Evolutionary conservation across 257 asterid species (phyloP).

Genomic region (Nicotiana noctiflora): DNA sequence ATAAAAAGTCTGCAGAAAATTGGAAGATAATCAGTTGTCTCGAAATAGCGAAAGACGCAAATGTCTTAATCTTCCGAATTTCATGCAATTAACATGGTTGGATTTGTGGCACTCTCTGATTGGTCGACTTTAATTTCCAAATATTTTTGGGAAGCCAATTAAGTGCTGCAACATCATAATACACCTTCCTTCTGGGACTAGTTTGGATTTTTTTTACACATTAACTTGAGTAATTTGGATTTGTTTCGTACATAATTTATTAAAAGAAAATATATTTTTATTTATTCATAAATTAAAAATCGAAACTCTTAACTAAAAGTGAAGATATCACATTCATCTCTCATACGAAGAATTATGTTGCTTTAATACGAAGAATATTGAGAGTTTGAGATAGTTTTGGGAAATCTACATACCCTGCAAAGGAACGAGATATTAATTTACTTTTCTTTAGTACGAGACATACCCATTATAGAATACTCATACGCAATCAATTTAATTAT

Average conservation of each 20-base stretch:
- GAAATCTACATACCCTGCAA: background rate
- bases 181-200: no score
- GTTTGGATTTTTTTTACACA: no score
- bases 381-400: background rate
- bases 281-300: no score
- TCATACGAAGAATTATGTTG: background rate
- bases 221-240: no score
- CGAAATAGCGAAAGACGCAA: background rate
- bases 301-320: background rate
- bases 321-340: background rate
- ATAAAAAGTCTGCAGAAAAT: conserved; percentile 26
- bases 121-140: conserved; percentile 14
- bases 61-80: conserved; percentile 25
- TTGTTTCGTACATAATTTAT: no score
- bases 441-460: background rate
- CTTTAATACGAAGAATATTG: background rate
- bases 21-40: background rate
- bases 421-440: background rate
- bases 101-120: conserved; percentile 32
- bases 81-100: conserved; percentile 32
- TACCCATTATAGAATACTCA: background rate
- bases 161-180: no score
- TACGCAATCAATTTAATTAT: background rate
- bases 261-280: no score
- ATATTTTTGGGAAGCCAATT: conserved; percentile 11